Evolutionary conservation across 352 stramenopile species (phyloP).

Genomic region (Phytophthora sojae): DNA sequence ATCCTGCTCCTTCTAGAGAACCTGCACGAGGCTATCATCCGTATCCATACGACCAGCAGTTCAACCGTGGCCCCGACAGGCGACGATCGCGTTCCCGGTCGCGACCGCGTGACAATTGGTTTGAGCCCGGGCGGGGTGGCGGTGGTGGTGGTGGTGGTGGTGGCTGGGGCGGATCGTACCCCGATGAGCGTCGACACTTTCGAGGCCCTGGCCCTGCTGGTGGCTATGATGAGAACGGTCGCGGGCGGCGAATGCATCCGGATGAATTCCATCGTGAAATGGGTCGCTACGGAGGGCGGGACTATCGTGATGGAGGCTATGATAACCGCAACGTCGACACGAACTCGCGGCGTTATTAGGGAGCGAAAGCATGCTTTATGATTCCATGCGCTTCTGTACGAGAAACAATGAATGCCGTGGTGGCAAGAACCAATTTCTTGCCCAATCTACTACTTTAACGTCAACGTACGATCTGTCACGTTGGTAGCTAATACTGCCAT

Average conservation of each 20-base stretch:
- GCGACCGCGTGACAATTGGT: conserved; percentile 8
- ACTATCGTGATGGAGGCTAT: conserved; percentile 14
- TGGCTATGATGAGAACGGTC: conserved; percentile 10
- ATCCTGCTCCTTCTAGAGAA: background rate
- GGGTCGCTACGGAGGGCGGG: conserved; percentile 12
- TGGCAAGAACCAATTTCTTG: background rate
- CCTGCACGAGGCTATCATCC: background rate
- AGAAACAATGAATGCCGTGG: background rate
- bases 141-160: background rate
- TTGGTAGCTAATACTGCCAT: background rate
- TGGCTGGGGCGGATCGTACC: conserved; percentile 11
- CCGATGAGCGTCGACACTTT: conserved; percentile 12
- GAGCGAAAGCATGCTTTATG: background rate
- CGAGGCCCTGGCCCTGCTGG: conserved; percentile 6
- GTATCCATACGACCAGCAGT: background rate
- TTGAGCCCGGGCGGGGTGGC: background rate
- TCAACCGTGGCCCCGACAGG: background rate
- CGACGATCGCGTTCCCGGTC: conserved; percentile 30
- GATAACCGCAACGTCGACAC: background rate
- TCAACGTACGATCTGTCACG: too few species aligned
- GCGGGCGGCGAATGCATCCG: conserved; percentile 15
- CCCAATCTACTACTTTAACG: background rate
- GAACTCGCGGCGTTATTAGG: background rate
- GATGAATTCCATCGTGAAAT: background rate
- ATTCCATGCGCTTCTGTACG: background rate